A percentile compares a stretch with the other conserved stretches of the same genome.
phyloP scores from a whole-genome alignment of 768 basidiomycete genomes.

The Lepiota subincarnata region DNA sequence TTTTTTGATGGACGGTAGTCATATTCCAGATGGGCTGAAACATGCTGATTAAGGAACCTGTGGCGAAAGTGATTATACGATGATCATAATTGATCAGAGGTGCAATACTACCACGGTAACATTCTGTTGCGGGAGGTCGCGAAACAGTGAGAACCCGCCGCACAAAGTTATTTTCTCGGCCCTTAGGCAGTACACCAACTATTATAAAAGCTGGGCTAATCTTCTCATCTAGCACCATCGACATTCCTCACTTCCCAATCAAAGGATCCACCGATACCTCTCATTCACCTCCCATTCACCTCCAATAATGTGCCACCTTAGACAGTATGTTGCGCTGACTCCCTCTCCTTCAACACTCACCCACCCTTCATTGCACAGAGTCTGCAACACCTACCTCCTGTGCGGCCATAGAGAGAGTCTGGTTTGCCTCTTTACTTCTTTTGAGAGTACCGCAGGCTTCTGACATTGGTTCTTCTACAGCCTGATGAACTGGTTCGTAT shows the following conservation, averaged over 20 bases:
- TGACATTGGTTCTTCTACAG: constrained; percentile 14
- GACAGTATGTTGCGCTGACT: constrained; percentile 39
- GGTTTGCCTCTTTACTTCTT: constrained; percentile 24
- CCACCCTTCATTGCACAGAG: constrained; percentile 21
- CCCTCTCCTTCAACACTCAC: background rate
- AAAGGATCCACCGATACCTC: background rate
- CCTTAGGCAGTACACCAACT: too few relatives aligned
- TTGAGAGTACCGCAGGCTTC: background rate
- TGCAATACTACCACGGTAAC: too few relatives aligned
- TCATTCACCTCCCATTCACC: constrained; percentile 1
- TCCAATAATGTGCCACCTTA: constrained; percentile 46
- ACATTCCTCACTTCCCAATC: constrained; percentile 2
- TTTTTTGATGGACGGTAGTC: too few relatives aligned
- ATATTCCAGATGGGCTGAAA: too few relatives aligned
- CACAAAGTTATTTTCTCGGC: too few relatives aligned
- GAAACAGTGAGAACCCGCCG: too few relatives aligned
- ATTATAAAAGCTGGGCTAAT: constrained; percentile 4
- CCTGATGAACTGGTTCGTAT: constrained; percentile 25
- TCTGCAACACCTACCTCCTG: constrained; percentile 40
- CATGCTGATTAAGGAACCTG: too few relatives aligned
- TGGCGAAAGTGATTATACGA: too few relatives aligned
- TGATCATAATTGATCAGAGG: too few relatives aligned
- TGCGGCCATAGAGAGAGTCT: constrained; percentile 46
- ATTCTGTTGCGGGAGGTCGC: too few relatives aligned
- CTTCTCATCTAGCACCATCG: constrained; percentile 2